These are phyloP conservation scores for Naganishia randhawae DNA, from an alignment of 768 basidiomycete genomes.

Conservation along the genomic window DNA sequence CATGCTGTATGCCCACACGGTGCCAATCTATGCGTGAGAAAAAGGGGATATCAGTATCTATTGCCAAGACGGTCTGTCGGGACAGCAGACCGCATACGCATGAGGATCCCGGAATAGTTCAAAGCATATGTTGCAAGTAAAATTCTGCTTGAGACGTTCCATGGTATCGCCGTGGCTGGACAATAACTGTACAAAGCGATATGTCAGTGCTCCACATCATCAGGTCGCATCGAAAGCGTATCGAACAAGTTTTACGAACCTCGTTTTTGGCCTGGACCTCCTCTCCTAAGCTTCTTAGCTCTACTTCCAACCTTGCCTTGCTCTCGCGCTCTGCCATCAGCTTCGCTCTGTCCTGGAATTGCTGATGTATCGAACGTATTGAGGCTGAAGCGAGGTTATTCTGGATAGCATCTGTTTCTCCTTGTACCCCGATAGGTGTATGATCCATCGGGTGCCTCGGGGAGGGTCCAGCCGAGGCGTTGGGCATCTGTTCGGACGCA, in stretches of 20 bases:
- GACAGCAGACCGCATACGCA: conserved; percentile 11
- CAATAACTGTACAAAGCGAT: neutral
- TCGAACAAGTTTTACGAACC: conserved; percentile 10
- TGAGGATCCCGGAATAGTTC: conserved; percentile 27
- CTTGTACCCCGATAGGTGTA: neutral
- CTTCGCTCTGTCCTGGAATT: conserved; percentile 11
- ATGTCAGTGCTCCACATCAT: neutral
- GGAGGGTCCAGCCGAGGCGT: neutral
- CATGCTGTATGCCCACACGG: conserved; percentile 32
- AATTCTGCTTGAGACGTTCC: conserved; percentile 18
- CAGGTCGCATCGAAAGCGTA: neutral
- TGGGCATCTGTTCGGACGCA: neutral
- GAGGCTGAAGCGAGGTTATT: neutral
- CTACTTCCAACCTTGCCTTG: conserved; percentile 3
- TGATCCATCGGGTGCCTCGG: neutral
- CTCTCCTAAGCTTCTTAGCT: conserved; percentile 10
- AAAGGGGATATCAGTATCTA: neutral
- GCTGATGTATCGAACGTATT: neutral
- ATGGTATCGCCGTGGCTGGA: conserved; percentile 12
- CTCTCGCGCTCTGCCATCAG: conserved; percentile 14
- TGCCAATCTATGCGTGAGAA: conserved; percentile 21
- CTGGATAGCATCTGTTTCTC: neutral
- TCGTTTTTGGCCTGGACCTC: conserved; percentile 25
- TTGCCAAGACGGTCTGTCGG: neutral
- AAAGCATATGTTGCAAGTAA: conserved; percentile 30